Conservation (phyloP, 495 filamentous ascomycete genomes). For the Polyplosphaeria fusca region DNA sequence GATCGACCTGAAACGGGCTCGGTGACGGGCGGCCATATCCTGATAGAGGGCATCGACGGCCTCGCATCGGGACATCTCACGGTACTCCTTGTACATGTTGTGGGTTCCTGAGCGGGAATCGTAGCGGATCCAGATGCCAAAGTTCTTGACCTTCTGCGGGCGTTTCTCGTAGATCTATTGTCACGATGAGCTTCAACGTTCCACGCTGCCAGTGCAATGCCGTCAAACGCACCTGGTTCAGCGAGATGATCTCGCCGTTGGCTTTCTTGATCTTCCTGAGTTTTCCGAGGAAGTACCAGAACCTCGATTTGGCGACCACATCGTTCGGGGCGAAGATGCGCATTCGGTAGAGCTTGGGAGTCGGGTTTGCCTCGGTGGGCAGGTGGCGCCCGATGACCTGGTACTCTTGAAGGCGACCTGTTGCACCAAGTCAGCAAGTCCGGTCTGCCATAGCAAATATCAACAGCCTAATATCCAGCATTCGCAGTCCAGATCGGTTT, state of each 20-base stretch:
- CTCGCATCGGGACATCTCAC: conserved; percentile 91
- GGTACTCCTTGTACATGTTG: conserved; percentile 99
- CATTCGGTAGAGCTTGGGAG: conserved; percentile 99
- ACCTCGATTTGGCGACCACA: conserved; percentile 97
- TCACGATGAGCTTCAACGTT: conserved; percentile 9
- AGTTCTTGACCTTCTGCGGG: conserved; percentile 99
- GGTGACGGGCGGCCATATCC: conserved; percentile 98
- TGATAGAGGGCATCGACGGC: conserved; percentile 97
- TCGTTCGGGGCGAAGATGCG: conserved; percentile 97
- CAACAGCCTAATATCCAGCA: no score
- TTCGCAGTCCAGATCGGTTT: conserved; percentile 16
- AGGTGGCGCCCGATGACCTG: conserved; percentile 99
- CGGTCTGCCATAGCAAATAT: background rate
- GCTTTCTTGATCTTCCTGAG: conserved; percentile 99
- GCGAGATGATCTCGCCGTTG: conserved; percentile 95
- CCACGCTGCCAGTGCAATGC: background rate
- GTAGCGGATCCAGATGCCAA: conserved; percentile 99
- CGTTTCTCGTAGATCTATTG: conserved; percentile 95
- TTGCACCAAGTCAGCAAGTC: conserved; percentile 23
- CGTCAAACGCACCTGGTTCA: conserved; percentile 85
- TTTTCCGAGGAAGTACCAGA: conserved; percentile 99
- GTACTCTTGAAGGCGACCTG: conserved; percentile 98
- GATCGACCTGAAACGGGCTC: conserved; percentile 93
- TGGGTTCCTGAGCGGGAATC: conserved; percentile 99
- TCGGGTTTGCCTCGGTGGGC: conserved; percentile 91